A percentile compares a stretch with the other conserved stretches of the same genome.
Conservation (phyloP, 2,329 filamentous ascomycete species). For the Tolypocladium album region DNA sequence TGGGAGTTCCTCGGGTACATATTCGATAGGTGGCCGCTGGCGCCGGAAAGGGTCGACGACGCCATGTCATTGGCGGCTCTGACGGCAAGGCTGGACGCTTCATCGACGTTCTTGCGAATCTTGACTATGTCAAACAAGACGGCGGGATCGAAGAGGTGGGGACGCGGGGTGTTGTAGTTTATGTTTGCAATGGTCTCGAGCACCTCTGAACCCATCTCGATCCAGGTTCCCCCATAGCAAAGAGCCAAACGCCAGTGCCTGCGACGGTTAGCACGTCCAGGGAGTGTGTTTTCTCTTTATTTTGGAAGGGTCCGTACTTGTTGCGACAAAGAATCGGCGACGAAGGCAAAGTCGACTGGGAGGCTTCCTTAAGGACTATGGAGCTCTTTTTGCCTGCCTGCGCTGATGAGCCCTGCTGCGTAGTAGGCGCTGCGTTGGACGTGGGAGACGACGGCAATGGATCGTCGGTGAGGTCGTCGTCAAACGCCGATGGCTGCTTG, state of each 20-base stretch:
- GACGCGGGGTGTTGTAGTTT: conserved; percentile 68
- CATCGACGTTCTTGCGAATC: conserved; percentile 69
- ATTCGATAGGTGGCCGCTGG: conserved; percentile 27
- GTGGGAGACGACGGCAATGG: not conserved
- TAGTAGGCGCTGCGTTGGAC: not conserved
- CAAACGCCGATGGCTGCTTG: conserved; percentile 33
- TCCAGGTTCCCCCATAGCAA: too few relatives aligned
- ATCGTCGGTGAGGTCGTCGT: not conserved
- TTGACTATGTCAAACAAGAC: conserved; percentile 79
- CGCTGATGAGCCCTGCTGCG: not conserved
- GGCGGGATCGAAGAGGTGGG: conserved; percentile 67
- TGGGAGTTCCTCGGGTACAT: conserved; percentile 9
- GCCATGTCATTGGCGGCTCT: conserved; percentile 65
- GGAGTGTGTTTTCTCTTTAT: not conserved
- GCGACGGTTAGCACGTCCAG: not conserved
- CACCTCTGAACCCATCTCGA: conserved; percentile 67
- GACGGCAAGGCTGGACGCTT: conserved; percentile 67
- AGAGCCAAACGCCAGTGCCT: too few relatives aligned
- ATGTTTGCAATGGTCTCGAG: conserved; percentile 69
- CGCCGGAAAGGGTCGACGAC: conserved; percentile 49
- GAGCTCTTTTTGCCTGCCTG: conserved; percentile 2
- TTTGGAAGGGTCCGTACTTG: conserved; percentile 40
- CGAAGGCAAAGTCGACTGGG: conserved; percentile 4
- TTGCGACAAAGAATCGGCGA: conserved; percentile 41
- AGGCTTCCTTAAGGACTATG: conserved; percentile 4